A percentile compares a stretch with the other conserved stretches of the same genome.
These are phyloP conservation scores for Pythium grandisporangium DNA, from an alignment of 352 stramenopile species.

Conservation along the genomic window DNA sequence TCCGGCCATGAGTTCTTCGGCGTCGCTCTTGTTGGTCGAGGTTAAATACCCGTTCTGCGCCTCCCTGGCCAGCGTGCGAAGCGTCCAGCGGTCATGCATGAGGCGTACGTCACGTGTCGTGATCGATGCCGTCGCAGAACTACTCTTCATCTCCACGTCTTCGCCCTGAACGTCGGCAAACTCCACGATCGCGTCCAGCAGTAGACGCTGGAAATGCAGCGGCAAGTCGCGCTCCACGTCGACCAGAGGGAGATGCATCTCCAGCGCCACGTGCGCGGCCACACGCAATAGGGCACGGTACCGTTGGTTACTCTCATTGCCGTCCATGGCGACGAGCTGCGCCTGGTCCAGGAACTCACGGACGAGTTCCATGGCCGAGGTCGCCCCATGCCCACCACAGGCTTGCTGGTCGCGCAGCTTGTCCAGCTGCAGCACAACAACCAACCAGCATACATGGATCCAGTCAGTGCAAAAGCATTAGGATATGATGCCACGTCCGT, in stretches of 20 bases:
- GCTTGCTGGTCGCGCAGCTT: conserved; percentile 38
- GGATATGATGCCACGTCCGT: too few species aligned
- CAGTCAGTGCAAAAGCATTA: not conserved
- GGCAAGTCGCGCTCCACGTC: conserved; percentile 51
- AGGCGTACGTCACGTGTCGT: conserved; percentile 40
- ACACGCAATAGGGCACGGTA: conserved; percentile 62
- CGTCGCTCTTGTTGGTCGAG: conserved; percentile 48
- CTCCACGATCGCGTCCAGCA: conserved; percentile 76
- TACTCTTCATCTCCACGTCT: conserved; percentile 19
- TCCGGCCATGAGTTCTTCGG: conserved; percentile 47
- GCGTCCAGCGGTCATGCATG: conserved; percentile 68
- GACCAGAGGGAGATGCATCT: conserved; percentile 56
- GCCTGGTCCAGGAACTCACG: conserved; percentile 80
- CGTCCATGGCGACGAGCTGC: conserved; percentile 71
- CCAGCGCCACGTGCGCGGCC: conserved; percentile 62
- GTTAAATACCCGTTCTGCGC: conserved; percentile 67
- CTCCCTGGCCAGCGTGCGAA: conserved; percentile 61
- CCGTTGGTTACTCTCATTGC: conserved; percentile 64
- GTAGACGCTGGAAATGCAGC: conserved; percentile 69
- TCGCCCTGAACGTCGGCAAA: conserved; percentile 24
- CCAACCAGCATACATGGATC: not conserved
- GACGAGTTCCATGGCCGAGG: conserved; percentile 66
- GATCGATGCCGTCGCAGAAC: conserved; percentile 1
- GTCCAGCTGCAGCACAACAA: conserved; percentile 21
- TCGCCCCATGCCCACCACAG: conserved; percentile 35